Evolutionary conservation across 768 basidiomycete genomes (phyloP).

Genomic region (Naematelia encephala): DNA sequence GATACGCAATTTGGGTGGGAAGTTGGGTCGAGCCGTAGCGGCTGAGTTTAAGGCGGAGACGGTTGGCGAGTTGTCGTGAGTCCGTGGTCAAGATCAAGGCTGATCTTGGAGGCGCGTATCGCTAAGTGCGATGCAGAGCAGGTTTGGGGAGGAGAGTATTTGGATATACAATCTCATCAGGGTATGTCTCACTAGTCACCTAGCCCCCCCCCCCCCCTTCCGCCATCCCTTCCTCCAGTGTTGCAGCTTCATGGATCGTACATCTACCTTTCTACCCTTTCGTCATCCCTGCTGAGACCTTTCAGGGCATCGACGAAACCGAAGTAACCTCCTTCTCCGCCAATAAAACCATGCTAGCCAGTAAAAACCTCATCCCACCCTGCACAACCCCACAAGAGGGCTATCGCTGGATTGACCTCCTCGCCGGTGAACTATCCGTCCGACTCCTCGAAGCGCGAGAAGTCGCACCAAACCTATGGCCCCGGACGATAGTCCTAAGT

Average conservation of each 20-base stretch:
- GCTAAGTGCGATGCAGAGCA: constrained; percentile 51
- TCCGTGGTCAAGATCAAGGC: constrained; percentile 14
- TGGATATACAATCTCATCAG: constrained; percentile 66
- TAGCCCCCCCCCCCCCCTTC: too few species aligned
- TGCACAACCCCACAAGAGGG: constrained; percentile 71
- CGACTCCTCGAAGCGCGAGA: constrained; percentile 78
- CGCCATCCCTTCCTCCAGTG: too few species aligned
- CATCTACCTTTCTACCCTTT: neutral
- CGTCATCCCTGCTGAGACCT: neutral
- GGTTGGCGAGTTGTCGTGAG: constrained; percentile 83
- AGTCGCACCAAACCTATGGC: constrained; percentile 72
- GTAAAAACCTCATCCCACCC: constrained; percentile 80
- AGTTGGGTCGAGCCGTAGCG: constrained; percentile 80
- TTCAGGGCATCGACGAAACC: constrained; percentile 14
- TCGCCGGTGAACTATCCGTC: constrained; percentile 82
- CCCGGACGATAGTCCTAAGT: constrained; percentile 79
- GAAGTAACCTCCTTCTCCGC: neutral
- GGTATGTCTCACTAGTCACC: too few species aligned
- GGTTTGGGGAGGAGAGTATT: constrained; percentile 55
- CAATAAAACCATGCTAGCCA: constrained; percentile 47
- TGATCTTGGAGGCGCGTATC: constrained; percentile 38
- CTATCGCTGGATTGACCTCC: constrained; percentile 81
- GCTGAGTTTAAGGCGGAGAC: constrained; percentile 81
- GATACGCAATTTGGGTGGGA: constrained; percentile 93
- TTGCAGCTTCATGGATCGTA: neutral